phyloP scores from a whole-genome alignment of 2,329 filamentous ascomycete genomes.

The Clarireedia paspali region DNA sequence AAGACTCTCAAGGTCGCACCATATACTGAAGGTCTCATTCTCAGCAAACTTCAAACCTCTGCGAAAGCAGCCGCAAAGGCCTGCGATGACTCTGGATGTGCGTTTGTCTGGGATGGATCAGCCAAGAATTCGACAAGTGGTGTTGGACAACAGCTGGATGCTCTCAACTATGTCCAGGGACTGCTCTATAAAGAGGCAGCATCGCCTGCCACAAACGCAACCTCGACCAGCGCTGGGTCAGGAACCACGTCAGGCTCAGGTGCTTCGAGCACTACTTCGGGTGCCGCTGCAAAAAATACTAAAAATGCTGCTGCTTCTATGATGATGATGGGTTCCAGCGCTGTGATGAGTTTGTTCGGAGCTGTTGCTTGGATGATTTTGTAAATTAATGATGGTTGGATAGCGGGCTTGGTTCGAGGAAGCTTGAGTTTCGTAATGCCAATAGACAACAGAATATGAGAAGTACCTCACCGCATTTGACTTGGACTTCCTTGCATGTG shows the following conservation, averaged over 20 bases:
- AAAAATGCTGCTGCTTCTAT: background rate
- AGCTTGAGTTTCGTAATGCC: too few relatives aligned
- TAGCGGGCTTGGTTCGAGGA: background rate
- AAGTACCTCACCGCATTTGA: too few relatives aligned
- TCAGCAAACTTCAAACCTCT: constrained; percentile 50
- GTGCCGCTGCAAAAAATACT: background rate
- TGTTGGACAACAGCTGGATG: constrained; percentile 45
- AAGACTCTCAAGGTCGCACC: constrained; percentile 56
- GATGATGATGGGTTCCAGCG: background rate
- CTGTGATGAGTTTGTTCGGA: background rate
- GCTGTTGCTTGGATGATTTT: background rate
- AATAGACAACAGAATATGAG: too few relatives aligned
- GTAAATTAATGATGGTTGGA: background rate
- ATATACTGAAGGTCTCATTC: constrained; percentile 44
- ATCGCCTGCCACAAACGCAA: constrained; percentile 33
- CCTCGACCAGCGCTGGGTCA: background rate
- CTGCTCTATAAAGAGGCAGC: constrained; percentile 28
- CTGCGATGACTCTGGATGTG: constrained; percentile 58
- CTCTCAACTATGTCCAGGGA: constrained; percentile 41
- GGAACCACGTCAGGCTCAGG: background rate
- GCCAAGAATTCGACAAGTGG: constrained; percentile 37
- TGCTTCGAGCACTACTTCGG: background rate
- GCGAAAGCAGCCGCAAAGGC: constrained; percentile 51
- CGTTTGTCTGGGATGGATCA: constrained; percentile 52
- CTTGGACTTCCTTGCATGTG: too few relatives aligned